Conservation (phyloP, 2,329 filamentous ascomycete genomes). For the Pestalotiopsis sp. region DNA sequence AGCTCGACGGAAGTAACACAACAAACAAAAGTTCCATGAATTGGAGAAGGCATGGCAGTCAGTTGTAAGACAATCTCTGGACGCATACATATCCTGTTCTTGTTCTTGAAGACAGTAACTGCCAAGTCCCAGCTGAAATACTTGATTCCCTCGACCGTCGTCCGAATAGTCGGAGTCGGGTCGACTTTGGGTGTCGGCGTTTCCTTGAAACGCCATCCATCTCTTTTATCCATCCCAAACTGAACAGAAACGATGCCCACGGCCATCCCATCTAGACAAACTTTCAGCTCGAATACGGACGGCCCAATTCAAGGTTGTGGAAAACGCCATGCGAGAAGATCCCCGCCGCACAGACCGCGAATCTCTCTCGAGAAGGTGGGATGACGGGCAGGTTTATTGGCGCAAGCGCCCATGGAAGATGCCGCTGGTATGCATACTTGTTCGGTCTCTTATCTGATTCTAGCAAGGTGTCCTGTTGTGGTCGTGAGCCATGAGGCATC, state of each 20-base stretch:
- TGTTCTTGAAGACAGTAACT: neutral
- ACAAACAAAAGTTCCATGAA: too few species aligned
- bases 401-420: neutral
- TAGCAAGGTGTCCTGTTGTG: neutral
- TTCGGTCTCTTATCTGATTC: neutral
- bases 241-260: neutral
- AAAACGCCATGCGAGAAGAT: neutral
- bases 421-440: neutral
- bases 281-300: neutral
- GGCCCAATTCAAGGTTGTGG: neutral
- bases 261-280: neutral
- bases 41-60: too few species aligned
- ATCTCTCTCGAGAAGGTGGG: neutral
- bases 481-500: neutral
- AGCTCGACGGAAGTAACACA: neutral
- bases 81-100: too few species aligned
- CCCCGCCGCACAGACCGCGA: slow-evolving; percentile 3
- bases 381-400: neutral
- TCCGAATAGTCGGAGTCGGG: neutral
- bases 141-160: neutral
- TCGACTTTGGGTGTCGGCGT: neutral
- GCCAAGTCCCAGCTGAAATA: neutral
- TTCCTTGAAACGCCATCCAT: neutral
- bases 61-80: too few species aligned
- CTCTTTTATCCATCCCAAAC: neutral